Evolutionary conservation across 768 basidiomycete species (phyloP).

Genomic region (Lentinula raphanica): DNA sequence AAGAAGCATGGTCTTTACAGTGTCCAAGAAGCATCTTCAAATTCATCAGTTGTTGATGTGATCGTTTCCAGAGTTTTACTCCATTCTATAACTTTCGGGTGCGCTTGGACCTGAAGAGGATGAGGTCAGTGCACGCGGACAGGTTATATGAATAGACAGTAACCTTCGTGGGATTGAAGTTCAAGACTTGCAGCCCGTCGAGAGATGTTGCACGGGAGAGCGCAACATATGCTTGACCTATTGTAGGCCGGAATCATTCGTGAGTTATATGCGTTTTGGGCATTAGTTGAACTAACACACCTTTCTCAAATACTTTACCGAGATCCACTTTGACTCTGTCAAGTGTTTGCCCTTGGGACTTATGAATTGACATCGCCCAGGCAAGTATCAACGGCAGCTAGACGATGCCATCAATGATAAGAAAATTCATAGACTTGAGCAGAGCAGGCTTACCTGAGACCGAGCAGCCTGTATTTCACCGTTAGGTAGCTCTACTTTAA

Average conservation of each 20-base stretch:
- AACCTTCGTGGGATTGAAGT: conserved; percentile 75
- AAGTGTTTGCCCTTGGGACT: conserved; percentile 95
- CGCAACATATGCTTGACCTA: conserved; percentile 89
- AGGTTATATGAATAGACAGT: background rate
- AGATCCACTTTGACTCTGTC: conserved; percentile 94
- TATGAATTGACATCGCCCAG: conserved; percentile 99
- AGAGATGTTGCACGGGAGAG: conserved; percentile 85
- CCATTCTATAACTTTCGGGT: conserved; percentile 11
- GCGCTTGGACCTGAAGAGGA: conserved; percentile 3
- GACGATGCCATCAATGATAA: background rate
- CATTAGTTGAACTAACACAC: conserved; percentile 24
- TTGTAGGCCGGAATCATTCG: conserved; percentile 4
- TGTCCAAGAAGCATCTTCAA: conserved; percentile 2
- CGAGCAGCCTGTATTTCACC: conserved; percentile 80
- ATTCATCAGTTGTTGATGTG: background rate
- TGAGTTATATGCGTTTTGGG: background rate
- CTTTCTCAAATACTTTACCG: conserved; percentile 89
- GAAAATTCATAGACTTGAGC: background rate
- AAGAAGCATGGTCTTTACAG: background rate
- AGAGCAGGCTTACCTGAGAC: conserved; percentile 56
- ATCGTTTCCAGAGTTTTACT: conserved; percentile 9
- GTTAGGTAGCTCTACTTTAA: conserved; percentile 85
- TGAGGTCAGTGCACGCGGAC: background rate
- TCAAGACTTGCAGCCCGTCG: conserved; percentile 78
- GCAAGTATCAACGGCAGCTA: conserved; percentile 85